A percentile compares a stretch with the other conserved stretches of the same genome.
Evolutionary conservation across 768 basidiomycete genomes (phyloP).

Genomic region (Mycena rosella): DNA sequence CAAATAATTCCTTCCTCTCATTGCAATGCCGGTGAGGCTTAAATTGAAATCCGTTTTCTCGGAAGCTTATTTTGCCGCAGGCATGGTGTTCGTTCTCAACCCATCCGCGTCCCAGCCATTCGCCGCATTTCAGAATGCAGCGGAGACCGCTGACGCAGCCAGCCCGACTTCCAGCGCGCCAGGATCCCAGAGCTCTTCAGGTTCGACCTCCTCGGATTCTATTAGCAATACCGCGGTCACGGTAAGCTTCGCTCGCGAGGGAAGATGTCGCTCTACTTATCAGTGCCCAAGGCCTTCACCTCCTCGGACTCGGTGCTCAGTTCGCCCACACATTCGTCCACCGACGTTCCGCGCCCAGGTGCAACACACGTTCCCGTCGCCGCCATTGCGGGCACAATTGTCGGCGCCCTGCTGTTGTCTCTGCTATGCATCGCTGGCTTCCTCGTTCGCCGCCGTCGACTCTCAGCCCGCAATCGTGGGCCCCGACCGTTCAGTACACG

Average conservation of each 20-base stretch:
- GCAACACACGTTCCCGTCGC: background rate
- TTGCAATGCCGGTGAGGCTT: no score
- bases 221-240: no score
- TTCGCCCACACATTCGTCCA: background rate
- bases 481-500: background rate
- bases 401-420: background rate
- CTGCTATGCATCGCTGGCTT: background rate
- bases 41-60: no score
- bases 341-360: background rate
- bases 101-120: no score
- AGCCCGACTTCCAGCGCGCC: background rate
- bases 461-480: background rate
- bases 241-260: background rate
- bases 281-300: background rate
- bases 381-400: background rate
- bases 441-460: background rate
- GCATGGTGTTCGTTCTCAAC: no score
- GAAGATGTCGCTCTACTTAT: background rate
- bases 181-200: no score
- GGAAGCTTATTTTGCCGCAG: no score
- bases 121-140: background rate
- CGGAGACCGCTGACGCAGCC: background rate
- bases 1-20: no score
- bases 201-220: no score
- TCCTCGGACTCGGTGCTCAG: no score